Evolutionary conservation across 495 filamentous ascomycete species (phyloP).

Genomic region (Aspergillus leporis): DNA sequence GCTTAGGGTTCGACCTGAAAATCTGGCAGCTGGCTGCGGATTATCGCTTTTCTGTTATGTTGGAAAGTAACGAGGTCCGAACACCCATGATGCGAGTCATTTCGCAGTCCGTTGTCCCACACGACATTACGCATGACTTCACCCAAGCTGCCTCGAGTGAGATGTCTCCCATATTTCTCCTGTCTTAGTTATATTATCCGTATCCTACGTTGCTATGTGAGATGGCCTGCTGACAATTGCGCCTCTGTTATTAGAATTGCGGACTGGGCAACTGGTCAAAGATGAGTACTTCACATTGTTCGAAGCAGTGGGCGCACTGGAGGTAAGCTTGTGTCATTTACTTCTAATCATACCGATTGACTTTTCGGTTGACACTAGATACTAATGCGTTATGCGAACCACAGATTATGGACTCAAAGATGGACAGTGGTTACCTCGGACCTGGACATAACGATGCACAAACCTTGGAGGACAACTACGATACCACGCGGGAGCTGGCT

Average conservation of each 20-base stretch:
- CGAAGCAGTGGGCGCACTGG: conserved; percentile 90
- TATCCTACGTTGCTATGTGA: not conserved
- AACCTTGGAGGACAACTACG: conserved; percentile 78
- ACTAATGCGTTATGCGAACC: conserved; percentile 12
- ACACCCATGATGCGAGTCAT: conserved; percentile 35
- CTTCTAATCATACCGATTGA: not conserved
- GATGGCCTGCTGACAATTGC: conserved; percentile 14
- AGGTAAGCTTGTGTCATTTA: conserved; percentile 57
- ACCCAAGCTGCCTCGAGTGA: conserved; percentile 66
- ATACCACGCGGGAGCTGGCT: conserved; percentile 65
- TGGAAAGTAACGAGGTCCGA: conserved; percentile 42
- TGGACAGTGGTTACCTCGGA: conserved; percentile 87
- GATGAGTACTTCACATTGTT: conserved; percentile 93
- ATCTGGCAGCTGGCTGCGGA: conserved; percentile 36
- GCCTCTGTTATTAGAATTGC: conserved; percentile 55
- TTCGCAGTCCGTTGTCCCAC: conserved; percentile 52
- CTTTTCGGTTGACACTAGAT: not conserved
- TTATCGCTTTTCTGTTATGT: conserved; percentile 29
- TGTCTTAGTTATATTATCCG: not conserved
- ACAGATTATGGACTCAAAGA: conserved; percentile 97
- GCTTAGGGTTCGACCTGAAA: conserved; percentile 13
- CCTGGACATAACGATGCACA: conserved; percentile 63
- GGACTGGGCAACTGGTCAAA: conserved; percentile 82
- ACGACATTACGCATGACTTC: conserved; percentile 81
- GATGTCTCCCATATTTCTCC: conserved; percentile 15